These are phyloP conservation scores for Drosera spatulata DNA, from an alignment of 179 eudicot genomes.

Conservation along the genomic window DNA sequence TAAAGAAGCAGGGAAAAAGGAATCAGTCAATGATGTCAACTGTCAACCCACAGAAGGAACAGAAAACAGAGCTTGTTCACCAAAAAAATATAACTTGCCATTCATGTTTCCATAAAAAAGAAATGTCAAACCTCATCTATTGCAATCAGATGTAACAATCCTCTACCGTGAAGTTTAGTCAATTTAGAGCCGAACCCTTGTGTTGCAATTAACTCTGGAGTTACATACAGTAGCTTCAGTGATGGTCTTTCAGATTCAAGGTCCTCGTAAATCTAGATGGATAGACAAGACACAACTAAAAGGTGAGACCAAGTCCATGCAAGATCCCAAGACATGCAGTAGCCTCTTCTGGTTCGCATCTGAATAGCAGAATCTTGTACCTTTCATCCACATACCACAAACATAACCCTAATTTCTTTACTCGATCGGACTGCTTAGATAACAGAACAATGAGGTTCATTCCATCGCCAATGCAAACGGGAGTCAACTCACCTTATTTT, in stretches of 20 bases:
- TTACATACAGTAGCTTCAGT: conserved; percentile 78
- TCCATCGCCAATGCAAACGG: not conserved
- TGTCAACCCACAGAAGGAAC: no score
- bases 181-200: conserved; percentile 66
- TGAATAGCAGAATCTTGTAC: no score
- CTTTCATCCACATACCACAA: no score
- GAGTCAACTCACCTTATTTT: conserved; percentile 41
- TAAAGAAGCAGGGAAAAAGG: conserved; percentile 4
- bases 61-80: no score
- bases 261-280: conserved; percentile 73
- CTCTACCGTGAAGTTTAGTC: conserved; percentile 69
- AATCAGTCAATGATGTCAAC: no score
- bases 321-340: no score
- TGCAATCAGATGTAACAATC: conserved; percentile 82
- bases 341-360: no score
- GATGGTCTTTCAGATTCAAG: conserved; percentile 79
- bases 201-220: conserved; percentile 92
- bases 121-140: conserved; percentile 72
- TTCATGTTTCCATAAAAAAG: not conserved
- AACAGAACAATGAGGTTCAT: no score
- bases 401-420: no score
- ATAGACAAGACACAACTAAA: not conserved
- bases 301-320: no score
- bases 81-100: no score
- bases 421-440: no score